These are phyloP conservation scores for Osmanthus fragrans DNA, from an alignment of 257 asterid species.

Conservation along the genomic window DNA sequence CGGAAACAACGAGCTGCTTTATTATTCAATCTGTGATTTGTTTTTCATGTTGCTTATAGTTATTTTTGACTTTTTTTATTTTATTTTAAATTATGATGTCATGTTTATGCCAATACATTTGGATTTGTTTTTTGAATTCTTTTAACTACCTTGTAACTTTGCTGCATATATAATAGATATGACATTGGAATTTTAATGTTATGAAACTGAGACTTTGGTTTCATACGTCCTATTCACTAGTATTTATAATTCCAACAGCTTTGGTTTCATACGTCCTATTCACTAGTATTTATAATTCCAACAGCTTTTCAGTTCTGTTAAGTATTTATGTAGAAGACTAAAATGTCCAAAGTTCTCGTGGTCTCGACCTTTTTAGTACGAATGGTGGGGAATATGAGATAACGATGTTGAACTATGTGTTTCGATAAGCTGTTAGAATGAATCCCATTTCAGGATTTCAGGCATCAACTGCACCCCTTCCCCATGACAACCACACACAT, in stretches of 20 bases:
- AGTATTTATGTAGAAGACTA: not conserved
- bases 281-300: not conserved
- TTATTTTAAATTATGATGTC: not conserved
- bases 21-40: not conserved
- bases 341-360: not conserved
- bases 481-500: not conserved
- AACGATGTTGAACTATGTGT: not conserved
- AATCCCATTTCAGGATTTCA: not conserved
- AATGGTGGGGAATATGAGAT: not conserved
- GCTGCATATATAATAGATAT: not conserved
- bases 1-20: not conserved
- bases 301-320: not conserved
- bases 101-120: slow-evolving; percentile 3
- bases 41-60: not conserved
- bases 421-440: not conserved
- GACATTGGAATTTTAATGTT: not conserved
- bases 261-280: no score
- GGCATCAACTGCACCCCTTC: not conserved
- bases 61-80: not conserved
- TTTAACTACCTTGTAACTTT: not conserved
- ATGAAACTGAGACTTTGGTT: not conserved
- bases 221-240: not conserved
- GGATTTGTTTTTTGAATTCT: not conserved
- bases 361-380: not conserved
- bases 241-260: not conserved